Percentiles rank a stretch among this genome's conserved stretches.
phyloP scores from a whole-genome alignment of 2,329 filamentous ascomycete genomes.

The Coniochaeta sp. region DNA sequence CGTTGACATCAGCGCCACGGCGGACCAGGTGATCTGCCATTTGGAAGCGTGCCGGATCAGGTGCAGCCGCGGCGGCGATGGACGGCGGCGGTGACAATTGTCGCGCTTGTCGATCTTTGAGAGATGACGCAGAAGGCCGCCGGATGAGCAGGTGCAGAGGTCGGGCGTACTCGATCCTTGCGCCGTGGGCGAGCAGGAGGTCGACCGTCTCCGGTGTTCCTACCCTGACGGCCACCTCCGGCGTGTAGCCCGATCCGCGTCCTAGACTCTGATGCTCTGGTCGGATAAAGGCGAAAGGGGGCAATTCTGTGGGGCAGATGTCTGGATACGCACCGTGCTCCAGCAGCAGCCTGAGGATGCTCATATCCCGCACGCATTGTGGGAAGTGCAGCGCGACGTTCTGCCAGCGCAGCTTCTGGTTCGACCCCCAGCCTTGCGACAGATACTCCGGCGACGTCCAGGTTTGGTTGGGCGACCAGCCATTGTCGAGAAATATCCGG shows the following conservation, averaged over 20 bases:
- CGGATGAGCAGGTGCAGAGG: background rate
- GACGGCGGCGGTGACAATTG: background rate
- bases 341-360: background rate
- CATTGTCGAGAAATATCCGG: no score
- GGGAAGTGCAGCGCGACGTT: background rate
- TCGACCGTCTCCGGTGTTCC: background rate
- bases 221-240: background rate
- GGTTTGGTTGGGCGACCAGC: no score
- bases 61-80: background rate
- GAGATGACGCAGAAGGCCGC: background rate
- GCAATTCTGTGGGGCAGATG: background rate
- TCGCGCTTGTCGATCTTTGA: background rate
- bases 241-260: background rate
- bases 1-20: background rate
- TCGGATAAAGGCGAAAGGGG: background rate
- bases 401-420: background rate
- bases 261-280: background rate
- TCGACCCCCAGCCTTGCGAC: no score
- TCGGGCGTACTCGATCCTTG: background rate
- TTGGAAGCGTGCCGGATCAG: background rate
- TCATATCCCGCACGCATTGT: background rate
- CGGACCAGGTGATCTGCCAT: background rate
- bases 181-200: background rate
- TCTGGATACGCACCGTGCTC: background rate
- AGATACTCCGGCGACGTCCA: no score